These are phyloP conservation scores for Paecilomyces niveus DNA, from an alignment of 2,329 filamentous ascomycete genomes.

Conservation along the genomic window DNA sequence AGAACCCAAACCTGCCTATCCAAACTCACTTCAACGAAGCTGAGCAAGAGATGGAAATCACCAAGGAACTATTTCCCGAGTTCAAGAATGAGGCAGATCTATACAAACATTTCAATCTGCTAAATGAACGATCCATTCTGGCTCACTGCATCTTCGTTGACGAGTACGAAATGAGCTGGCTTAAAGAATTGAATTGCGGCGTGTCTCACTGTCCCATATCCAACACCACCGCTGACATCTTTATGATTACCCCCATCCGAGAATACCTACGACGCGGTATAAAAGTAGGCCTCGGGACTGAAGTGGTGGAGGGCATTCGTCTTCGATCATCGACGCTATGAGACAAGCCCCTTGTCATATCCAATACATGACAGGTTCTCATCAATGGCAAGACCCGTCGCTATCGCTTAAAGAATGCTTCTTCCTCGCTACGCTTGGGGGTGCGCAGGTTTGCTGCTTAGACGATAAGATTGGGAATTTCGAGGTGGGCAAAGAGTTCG, in stretches of 20 bases:
- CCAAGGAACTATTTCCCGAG: conserved; percentile 48
- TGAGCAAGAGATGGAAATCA: conserved; percentile 52
- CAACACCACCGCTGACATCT: conserved; percentile 55
- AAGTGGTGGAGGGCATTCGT: conserved; percentile 58
- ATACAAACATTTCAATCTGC: conserved; percentile 49
- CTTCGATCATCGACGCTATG: too few relatives aligned
- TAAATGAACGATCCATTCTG: conserved; percentile 52
- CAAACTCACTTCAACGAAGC: conserved; percentile 65
- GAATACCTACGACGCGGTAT: conserved; percentile 53
- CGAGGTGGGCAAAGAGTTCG: too few relatives aligned
- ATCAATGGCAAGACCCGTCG: too few relatives aligned
- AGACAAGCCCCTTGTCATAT: too few relatives aligned
- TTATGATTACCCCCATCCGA: conserved; percentile 52
- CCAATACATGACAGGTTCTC: too few relatives aligned
- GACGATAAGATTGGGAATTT: too few relatives aligned
- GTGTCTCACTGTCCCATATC: conserved; percentile 59
- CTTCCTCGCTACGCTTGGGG: too few relatives aligned
- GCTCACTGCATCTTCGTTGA: conserved; percentile 61
- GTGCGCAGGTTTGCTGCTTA: too few relatives aligned
- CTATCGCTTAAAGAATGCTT: too few relatives aligned
- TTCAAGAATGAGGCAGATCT: conserved; percentile 54
- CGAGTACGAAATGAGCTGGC: conserved; percentile 46
- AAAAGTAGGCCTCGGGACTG: conserved; percentile 61
- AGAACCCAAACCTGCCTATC: conserved; percentile 47
- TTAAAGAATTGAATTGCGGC: conserved; percentile 47